These are phyloP conservation scores for Hydrangea macrophylla DNA, from an alignment of 148 eudicot genomes.

Conservation along the genomic window DNA sequence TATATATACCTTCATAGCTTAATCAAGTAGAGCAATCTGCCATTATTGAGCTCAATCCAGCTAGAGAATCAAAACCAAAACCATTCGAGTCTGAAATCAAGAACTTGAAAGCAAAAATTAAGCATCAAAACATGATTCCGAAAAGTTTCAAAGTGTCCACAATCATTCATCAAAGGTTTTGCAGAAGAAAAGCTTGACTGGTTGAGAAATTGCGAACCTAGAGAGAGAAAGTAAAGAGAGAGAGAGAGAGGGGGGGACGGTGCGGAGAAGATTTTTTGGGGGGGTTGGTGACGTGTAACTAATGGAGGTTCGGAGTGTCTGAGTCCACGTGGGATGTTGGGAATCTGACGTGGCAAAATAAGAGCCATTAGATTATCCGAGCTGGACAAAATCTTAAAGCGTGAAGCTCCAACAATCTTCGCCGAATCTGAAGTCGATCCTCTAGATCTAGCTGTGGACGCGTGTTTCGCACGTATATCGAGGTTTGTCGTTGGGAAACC, in stretches of 20 bases:
- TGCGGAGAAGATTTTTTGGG: conserved; percentile 9
- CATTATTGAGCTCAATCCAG: background rate
- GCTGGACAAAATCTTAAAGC: conserved; percentile 16
- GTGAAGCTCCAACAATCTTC: background rate
- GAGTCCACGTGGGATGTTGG: background rate
- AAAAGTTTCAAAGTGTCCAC: background rate
- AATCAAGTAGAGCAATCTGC: background rate
- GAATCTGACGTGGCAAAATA: background rate
- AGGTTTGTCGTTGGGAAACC: background rate
- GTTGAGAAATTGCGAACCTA: conserved; percentile 1
- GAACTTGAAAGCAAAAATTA: background rate
- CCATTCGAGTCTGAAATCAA: background rate
- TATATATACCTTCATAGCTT: background rate
- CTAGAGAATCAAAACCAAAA: background rate
- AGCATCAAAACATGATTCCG: background rate
- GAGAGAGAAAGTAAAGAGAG: background rate
- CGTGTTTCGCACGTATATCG: background rate
- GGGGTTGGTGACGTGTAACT: conserved; percentile 7
- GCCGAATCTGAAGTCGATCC: conserved; percentile 1
- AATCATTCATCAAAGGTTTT: background rate
- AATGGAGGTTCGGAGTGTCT: conserved; percentile 7
- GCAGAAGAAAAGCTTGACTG: conserved; percentile 5
- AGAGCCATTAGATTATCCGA: conserved; percentile 6
- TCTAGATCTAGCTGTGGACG: background rate
- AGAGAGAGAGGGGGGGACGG: background rate